Evolutionary conservation across 176 grass and related monocot genomes (phyloP), one percentile per base, ranked within the genome.

Genomic region (Juncus inflexus): DNA sequence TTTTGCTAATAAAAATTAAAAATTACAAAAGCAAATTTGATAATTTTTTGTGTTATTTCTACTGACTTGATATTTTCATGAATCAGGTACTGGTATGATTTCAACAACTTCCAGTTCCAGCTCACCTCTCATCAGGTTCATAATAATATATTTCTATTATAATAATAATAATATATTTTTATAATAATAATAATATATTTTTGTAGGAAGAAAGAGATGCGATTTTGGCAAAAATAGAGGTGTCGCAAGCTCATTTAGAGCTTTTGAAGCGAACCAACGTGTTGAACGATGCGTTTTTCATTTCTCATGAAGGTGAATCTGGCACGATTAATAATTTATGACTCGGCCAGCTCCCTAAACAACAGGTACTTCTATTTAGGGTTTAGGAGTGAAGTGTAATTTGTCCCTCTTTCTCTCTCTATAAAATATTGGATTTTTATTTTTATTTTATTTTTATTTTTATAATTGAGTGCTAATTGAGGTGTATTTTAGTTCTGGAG

Each of bases 31-130:
- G 8, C 6, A 12, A 6, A 15, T 55, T 14, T 55, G 11, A 15
- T 42, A 35, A 4, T 11, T 69, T 19, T 69, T 69, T 69, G 12
- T 50, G 52, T 14, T 69, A 55, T 55, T 56, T 9, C 56, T 28
- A 28, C 19, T 28, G 19, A 28, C 58, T 55, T 55, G 41, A 9
- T 40, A 15, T 66, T 47, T 74, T 58, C 72, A 57, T 69, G 7
- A 74, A 84, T 59, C 77, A 92, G 94, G 75, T 99, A 99, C 69
- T 99, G 89, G 89, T 88, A 99, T 76, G 89, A 90, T 72, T 99
- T 92, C 83, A 99, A 99, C 76, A 86, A 77, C 38, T 99, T 99
- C 82, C 94, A 99, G 72, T 99, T 99, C 74, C 89, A 99, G 61
- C 66, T 92, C 62, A 78, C 80, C 58, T 99, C 94, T 63, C 94